Evolutionary conservation across 805 yeast species (phyloP), one percentile per base, ranked within the genome.

Genomic region (Cyberlindnera samutprakarnensis): DNA sequence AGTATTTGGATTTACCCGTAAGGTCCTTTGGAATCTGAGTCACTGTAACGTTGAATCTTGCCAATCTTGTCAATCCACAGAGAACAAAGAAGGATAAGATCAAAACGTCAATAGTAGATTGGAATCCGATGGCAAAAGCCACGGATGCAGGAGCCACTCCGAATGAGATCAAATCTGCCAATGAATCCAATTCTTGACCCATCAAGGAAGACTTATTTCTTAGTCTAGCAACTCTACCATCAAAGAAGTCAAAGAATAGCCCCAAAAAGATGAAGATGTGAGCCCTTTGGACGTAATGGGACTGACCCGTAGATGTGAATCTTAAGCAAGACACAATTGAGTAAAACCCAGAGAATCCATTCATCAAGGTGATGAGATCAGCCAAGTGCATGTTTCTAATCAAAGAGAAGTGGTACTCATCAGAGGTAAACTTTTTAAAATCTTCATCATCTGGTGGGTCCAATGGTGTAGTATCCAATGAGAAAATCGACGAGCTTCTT

Each of bases 171-270:
- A 92, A 72, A 60, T 92, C 98, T 15, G 98, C 98, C 47, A 92
- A 70, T 2, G 96, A 88, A 55, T 92, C 98, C 49, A 92, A 72
- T 62, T 92, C 98, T 60, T 92, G 97, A 39, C 98, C 98, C 83
- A 92, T 84, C 34, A 92, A 68, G 10, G 94, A 80, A 3, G 94
- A 74, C 62, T 88, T 86, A 56, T 87, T 82, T 61, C 96, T 75
- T 62, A 92, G 71, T 52, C 98, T 73, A 4, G 98, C 98, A 7
- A 90, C 98, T 49, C 94, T 76, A 22, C 98, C 98, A 56, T 92
- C 98, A 56, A 92, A 83, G 56, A 92, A 87, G 58, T 90, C 98
- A 57, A 90, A 90, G 54, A 92, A 86, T 51, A 90, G 72, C 5
- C 98, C 98, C 44, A 90, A 64, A n/a, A 83, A 68, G 27, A 87